These are phyloP conservation scores for Ichthyophonus hoferi DNA, from an alignment of 208 protist species.

Conservation along the genomic window DNA sequence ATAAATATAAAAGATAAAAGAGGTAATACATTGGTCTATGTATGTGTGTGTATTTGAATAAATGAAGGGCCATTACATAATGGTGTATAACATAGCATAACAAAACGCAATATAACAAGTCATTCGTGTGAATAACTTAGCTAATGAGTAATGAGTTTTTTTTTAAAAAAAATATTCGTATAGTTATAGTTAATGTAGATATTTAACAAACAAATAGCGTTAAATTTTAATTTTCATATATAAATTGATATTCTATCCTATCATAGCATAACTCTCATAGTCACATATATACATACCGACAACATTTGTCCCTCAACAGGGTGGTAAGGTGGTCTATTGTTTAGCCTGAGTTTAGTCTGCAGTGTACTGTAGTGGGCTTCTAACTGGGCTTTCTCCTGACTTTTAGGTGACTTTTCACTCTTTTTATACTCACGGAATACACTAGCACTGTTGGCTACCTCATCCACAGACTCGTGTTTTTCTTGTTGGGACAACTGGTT, in stretches of 20 bases:
- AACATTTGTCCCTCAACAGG: conserved; percentile 25
- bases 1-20: too few species aligned
- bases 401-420: conserved; percentile 47
- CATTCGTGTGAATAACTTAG: too few species aligned
- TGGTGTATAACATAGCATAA: too few species aligned
- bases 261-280: neutral
- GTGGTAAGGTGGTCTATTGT: conserved; percentile 40
- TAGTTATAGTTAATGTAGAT: too few species aligned
- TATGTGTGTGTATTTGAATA: too few species aligned
- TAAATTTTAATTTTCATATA: too few species aligned
- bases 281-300: neutral
- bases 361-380: conserved; percentile 48
- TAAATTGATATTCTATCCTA: neutral
- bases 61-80: too few species aligned
- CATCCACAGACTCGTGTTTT: neutral
- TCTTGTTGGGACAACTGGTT: conserved; percentile 8
- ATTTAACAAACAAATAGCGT: too few species aligned
- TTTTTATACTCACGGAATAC: conserved; percentile 35
- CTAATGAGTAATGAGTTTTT: too few species aligned
- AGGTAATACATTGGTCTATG: too few species aligned
- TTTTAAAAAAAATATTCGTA: too few species aligned
- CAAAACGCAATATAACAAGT: too few species aligned
- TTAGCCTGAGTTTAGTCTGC: conserved; percentile 45
- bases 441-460: neutral
- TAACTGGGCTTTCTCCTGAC: conserved; percentile 35